Evolutionary conservation across 2,329 filamentous ascomycete genomes (phyloP), one percentile per base, ranked within the genome.

Genomic region (Mariannaea sp.): DNA sequence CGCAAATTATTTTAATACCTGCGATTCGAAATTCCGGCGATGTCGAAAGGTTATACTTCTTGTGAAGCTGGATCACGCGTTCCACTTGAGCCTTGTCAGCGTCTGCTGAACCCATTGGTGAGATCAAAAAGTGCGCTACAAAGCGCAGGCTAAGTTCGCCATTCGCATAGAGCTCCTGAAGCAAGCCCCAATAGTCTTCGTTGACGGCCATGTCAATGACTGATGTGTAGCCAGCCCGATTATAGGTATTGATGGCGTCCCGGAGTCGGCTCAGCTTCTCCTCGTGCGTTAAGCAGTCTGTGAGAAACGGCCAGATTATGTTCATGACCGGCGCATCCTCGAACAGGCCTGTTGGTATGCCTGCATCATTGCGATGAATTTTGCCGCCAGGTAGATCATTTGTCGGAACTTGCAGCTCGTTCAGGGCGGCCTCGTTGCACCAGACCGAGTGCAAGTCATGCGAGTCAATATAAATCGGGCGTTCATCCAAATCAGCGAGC

Each of bases 121-220:
- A n/a, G n/a, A n/a, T n/a, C n/a, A n/a, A n/a, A n/a, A n/a, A 63
- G 12, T 81, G 75, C 4, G 79, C 78, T 14, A 76, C 76, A 2
- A 81, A 61, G 14, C 76, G 70, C 8, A 81, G 63, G 0, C 77
- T 71, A 0, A 74, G 45, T 1, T 62, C 57, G 7, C 59, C 62
- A 60, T 7, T 64, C 70, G 0, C 78, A 62, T 0, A 70, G 68
- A 2, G 74, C 65, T 1, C 66, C 64, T 17, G n/a, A n/a, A n/a
- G n/a, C n/a, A n/a, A n/a, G n/a, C 73, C 71, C 78, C 79, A 81
- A 0, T 71, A 70, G 24, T 71, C 73, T 16, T 77, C 72, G 38
- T 80, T 77, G 78, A 80, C 80, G 2, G 79, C 78, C 79, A 81
- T 81, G 8, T 81, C 79, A 5, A 80, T 72, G 10, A 78, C 71